These are phyloP conservation scores for Neurospora sp. DNA, from an alignment of 495 filamentous ascomycete genomes.

Conservation along the genomic window DNA sequence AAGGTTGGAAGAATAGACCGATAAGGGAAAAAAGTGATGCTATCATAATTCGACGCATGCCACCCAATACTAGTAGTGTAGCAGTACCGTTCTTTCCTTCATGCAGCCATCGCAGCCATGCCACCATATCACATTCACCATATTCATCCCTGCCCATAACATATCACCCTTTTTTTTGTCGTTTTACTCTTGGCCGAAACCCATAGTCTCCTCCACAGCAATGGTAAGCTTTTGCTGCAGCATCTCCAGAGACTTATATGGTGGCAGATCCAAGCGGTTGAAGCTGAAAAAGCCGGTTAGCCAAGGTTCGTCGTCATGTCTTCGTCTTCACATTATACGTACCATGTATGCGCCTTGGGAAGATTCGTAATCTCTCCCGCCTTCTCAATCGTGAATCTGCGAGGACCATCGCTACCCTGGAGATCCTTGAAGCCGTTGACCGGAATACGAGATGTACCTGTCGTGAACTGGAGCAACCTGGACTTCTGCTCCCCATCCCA, in stretches of 20 bases:
- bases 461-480: slow-evolving; percentile 90
- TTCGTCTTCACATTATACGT: slow-evolving; percentile 28
- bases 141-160: not conserved
- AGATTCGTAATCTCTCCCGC: slow-evolving; percentile 80
- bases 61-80: not conserved
- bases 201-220: slow-evolving; percentile 97
- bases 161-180: not conserved
- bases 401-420: slow-evolving; percentile 90
- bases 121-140: not conserved
- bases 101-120: not conserved
- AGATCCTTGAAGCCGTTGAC: slow-evolving; percentile 99
- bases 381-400: slow-evolving; percentile 97
- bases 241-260: slow-evolving; percentile 80
- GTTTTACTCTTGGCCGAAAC: slow-evolving; percentile 87
- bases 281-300: slow-evolving; percentile 53
- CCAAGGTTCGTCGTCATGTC: not conserved
- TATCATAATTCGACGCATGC: not conserved
- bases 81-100: not conserved
- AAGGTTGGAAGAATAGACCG: not conserved
- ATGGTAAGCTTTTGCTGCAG: slow-evolving; percentile 85
- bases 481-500: slow-evolving; percentile 99
- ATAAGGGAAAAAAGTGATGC: not conserved
- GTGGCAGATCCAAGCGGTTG: slow-evolving; percentile 91
- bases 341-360: slow-evolving; percentile 98
- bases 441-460: slow-evolving; percentile 92